phyloP scores from a whole-genome alignment of 257 asterid genomes.

The Plantago elongata region DNA sequence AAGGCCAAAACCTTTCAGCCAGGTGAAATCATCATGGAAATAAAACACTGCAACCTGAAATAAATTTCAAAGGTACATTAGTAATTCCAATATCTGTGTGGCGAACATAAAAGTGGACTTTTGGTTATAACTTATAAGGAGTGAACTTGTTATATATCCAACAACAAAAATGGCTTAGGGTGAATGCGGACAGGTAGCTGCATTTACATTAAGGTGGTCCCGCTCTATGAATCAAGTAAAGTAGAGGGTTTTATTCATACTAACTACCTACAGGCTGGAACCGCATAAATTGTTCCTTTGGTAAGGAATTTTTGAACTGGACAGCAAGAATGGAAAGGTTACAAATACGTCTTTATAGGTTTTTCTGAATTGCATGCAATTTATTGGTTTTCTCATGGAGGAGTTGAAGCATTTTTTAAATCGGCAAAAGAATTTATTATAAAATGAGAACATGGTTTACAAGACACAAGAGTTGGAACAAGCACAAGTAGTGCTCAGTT shows the following conservation, averaged over 20 bases:
- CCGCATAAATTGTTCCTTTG: background rate
- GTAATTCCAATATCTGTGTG: background rate
- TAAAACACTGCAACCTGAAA: conserved; percentile 91
- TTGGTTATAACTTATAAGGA: no score
- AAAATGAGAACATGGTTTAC: no score
- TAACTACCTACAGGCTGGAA: background rate
- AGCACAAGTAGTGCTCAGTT: no score
- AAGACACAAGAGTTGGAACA: no score
- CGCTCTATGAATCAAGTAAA: background rate
- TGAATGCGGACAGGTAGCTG: background rate
- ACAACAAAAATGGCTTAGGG: background rate
- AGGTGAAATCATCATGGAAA: conserved; percentile 87
- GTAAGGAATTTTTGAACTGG: background rate
- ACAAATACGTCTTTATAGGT: background rate
- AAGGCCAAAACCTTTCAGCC: conserved; percentile 87
- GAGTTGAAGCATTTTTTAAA: no score
- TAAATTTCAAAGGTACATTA: conserved; percentile 16
- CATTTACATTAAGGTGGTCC: no score
- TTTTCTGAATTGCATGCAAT: no score
- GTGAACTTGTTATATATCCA: background rate
- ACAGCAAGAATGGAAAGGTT: background rate
- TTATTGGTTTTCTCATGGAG: no score
- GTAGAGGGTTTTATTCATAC: background rate
- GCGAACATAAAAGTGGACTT: no score
- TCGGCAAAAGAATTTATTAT: no score